Evolutionary conservation across 73 alveolate species (phyloP), one percentile per base, ranked within the genome.

Genomic region (Tetrahymena borealis): DNA sequence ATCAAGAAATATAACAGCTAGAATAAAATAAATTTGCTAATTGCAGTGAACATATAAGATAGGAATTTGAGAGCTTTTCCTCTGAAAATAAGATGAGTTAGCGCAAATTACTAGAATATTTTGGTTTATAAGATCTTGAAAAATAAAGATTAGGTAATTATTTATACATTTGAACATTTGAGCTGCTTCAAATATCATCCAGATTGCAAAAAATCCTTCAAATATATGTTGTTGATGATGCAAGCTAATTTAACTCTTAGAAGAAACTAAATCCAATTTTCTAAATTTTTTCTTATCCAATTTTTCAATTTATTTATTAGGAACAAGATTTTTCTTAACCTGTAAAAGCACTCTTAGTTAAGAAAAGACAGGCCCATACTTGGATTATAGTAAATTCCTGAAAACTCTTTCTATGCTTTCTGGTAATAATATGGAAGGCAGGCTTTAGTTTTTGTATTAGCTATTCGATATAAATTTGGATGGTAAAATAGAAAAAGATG

Each of bases 401-500:
- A 93, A 93, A 93, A 92, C 95, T 10, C 40, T 93, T 12, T 93
- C 95, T 0, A 93, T 93, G 95, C 90, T 93, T 33, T 78, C 95
- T 18, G 78, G 91, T 79, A 79, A 38, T 32, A 93, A 93, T 24
- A 90, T 79, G 38, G 95, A 93, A 32, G 95, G 95, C 32, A 78
- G 95, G 15, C 41, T 93, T 38, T 40, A 92, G 39, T 93, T 93
- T 90, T 85, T 93, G 32, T 93, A 93, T 41, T 93, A 91, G 37
- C 90, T 93, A 39, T 93, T 93, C 39, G 95, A 93, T 85, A 39
- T 93, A 32, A 93, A 93, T 40, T 93, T 93, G 38, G 95, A 93
- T 41, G 95, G 95, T 31, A 93, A 90, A 41, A 93, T 93, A 32
- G 95, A 93, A 93, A 93, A 93, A 90, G 95, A 93, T 93, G 95